These are phyloP conservation scores for Coemansia sp. DNA, from an alignment of 192 early-diverging fungal species.

Conservation along the genomic window DNA sequence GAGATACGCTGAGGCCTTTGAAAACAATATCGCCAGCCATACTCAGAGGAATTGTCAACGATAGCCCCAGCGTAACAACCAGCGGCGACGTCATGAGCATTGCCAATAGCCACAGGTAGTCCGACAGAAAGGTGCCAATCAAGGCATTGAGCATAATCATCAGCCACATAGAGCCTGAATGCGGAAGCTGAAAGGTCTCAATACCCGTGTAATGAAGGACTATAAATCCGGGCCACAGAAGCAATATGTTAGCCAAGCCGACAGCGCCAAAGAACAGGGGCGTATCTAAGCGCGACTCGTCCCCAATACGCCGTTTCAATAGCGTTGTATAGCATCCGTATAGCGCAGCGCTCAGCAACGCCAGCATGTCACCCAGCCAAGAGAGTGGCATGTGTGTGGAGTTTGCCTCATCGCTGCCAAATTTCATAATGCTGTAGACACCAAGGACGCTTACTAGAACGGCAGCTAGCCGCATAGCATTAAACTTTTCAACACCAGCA, in stretches of 20 bases:
- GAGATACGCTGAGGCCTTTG: conserved; percentile 58
- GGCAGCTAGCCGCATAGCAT: conserved; percentile 56
- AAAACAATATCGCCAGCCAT: conserved; percentile 72
- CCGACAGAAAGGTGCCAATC: conserved; percentile 79
- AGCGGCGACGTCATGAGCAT: conserved; percentile 83
- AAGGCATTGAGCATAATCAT: conserved; percentile 74
- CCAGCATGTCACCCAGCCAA: conserved; percentile 69
- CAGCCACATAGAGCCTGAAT: conserved; percentile 54
- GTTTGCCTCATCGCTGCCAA: conserved; percentile 12
- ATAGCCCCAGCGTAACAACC: conserved; percentile 75
- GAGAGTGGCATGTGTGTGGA: conserved; percentile 26
- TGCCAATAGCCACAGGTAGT: conserved; percentile 76
- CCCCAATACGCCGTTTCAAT: conserved; percentile 67
- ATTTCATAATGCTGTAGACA: conserved; percentile 61
- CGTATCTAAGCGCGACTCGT: conserved; percentile 70
- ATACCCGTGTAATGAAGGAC: conserved; percentile 63
- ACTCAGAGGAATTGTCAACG: conserved; percentile 73
- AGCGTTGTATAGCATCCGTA: conserved; percentile 79
- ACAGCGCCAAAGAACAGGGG: conserved; percentile 81
- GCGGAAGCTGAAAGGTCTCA: conserved; percentile 68
- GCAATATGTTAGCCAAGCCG: conserved; percentile 67
- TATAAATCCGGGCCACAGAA: conserved; percentile 68
- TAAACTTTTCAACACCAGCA: conserved; percentile 65
- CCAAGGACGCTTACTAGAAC: conserved; percentile 67
- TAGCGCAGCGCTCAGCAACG: conserved; percentile 70